Evolutionary conservation across 1,139 yeast species (phyloP), one percentile per base, ranked within the genome.

Genomic region (Zygosaccharomyces sapae): DNA sequence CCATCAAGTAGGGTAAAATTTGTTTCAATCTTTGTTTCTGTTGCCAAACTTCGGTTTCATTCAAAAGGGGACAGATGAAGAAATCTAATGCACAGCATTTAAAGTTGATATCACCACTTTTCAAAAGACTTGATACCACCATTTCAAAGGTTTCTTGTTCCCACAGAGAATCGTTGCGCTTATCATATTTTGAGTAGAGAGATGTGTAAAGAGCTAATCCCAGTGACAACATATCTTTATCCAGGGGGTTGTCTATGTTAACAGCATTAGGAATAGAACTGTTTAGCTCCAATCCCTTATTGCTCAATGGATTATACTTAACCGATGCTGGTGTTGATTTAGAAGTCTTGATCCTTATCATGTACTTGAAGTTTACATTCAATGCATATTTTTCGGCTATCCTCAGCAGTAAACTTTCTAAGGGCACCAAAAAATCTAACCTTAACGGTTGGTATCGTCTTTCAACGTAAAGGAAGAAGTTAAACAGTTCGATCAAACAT

Each of bases 1-100:
- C 57, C 18, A 61, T 47, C 40, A 63, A 47, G 43, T 56, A 57
- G 3, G 67, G 66, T 33, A 63, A 46, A 37, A 55, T 41, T 42
- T 55, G 55, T 3, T 45, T 45, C 12, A 59, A 33, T 1, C 50
- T 47, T 27, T 50, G 51, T 13, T 49, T 51, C 35, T 55, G 52
- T 16, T 49, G 44, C 52, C 56, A 58, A 4, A 41, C 38, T 5
- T 46, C 45, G 5, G 47, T 43, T 5, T 43, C 41, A 16, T 49
- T 37, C 12, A 62, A 36, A 31, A 50, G 56, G 2, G 63, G 64
- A n/a, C 45, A 44, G 18, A 52, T 34, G 27, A 58, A 33, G 38
- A 58, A 62, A 19, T 51, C 41, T 22, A 63, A 36, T 1, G 63
- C 55, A 3, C 60, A 49, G 41, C 63, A 55, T 41, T 52, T 59